Evolutionary conservation across 106 monocot species (phyloP).

Genomic region (Alisma plantagoaquatica): DNA sequence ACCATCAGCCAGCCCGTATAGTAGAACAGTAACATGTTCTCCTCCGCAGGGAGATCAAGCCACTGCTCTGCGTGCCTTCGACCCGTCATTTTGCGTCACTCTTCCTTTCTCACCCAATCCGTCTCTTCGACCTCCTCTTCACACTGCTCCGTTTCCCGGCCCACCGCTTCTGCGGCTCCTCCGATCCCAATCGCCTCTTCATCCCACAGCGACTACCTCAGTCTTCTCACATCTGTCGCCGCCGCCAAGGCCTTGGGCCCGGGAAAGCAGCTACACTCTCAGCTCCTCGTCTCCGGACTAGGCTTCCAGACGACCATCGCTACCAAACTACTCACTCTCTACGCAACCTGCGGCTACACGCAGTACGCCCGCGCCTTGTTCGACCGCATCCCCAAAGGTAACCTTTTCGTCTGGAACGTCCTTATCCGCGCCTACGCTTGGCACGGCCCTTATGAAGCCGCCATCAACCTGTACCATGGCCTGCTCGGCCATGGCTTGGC

Average conservation of each 20-base stretch:
- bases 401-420: constrained; percentile 50
- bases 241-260: constrained; percentile 22
- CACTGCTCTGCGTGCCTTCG: no score
- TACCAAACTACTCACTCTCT: constrained; percentile 47
- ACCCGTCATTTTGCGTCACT: no score
- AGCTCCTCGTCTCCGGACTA: constrained; percentile 39
- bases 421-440: constrained; percentile 53
- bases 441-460: constrained; percentile 15
- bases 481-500: constrained; percentile 34
- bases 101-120: no score
- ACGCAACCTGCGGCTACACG: constrained; percentile 19
- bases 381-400: constrained; percentile 41
- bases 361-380: constrained; percentile 38
- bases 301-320: constrained; percentile 27
- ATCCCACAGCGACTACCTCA: no score
- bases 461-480: constrained; percentile 29
- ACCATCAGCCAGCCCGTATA: no score
- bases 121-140: no score
- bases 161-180: no score
- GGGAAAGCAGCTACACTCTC: constrained; percentile 52
- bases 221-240: constrained; percentile 32
- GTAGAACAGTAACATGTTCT: no score
- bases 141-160: no score
- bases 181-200: no score
- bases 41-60: no score